Percentiles rank a stretch among this genome's conserved stretches.
phyloP scores from a whole-genome alignment of 2,329 filamentous ascomycete genomes.

The Calonectria fujianensis region DNA sequence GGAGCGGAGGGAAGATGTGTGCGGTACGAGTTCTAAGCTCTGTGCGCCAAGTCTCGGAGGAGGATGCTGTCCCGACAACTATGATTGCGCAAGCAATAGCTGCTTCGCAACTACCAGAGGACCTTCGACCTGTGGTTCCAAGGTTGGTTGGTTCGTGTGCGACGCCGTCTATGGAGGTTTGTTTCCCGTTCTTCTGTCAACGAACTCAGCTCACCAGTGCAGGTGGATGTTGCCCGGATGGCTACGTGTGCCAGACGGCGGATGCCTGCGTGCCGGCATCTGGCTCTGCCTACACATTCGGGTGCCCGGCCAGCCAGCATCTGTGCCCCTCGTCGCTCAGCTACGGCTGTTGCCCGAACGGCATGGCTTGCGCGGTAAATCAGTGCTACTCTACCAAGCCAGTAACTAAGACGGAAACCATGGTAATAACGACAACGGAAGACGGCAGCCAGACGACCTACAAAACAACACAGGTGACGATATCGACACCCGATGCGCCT shows the following conservation, averaged over 20 bases:
- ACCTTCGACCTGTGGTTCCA: conserved; percentile 62
- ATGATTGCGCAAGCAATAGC: conserved; percentile 68
- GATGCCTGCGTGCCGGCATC: conserved; percentile 66
- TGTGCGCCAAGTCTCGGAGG: conserved; percentile 65
- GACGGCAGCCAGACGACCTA: conserved; percentile 62
- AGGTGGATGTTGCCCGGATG: conserved; percentile 69
- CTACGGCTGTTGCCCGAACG: conserved; percentile 72
- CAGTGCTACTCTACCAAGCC: conserved; percentile 70
- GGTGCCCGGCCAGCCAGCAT: conserved; percentile 67
- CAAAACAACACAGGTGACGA: conserved; percentile 62
- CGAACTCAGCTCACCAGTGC: conserved; percentile 42
- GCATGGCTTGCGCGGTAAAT: conserved; percentile 68
- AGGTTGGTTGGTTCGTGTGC: conserved; percentile 64
- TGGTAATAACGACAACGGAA: conserved; percentile 67
- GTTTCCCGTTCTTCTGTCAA: conserved; percentile 34
- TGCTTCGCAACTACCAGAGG: conserved; percentile 69
- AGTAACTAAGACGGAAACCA: conserved; percentile 66
- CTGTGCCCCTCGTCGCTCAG: conserved; percentile 70
- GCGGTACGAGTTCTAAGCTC: conserved; percentile 54
- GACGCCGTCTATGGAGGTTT: conserved; percentile 60
- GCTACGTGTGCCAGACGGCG: conserved; percentile 64
- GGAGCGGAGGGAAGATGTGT: conserved; percentile 49
- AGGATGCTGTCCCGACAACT: conserved; percentile 69
- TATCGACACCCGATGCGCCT: conserved; percentile 63
- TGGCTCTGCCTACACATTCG: conserved; percentile 62